phyloP scores from a whole-genome alignment of 805 yeast genomes.

The Cyberlindnera samutprakarnensis region DNA sequence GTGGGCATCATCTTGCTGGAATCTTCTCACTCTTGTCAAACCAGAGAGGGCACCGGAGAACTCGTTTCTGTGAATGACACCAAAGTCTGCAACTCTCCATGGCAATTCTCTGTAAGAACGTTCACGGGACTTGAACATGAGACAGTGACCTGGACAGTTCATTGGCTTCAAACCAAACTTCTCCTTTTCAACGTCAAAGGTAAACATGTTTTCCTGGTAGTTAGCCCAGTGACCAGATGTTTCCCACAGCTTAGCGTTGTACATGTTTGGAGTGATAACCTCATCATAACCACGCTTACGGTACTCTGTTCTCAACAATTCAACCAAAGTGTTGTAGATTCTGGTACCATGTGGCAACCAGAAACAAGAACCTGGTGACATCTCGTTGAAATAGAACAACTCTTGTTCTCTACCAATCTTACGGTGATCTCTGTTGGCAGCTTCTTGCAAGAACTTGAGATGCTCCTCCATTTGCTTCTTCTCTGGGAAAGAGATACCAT shows the following conservation, averaged over 20 bases:
- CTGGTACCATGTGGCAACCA: constrained; percentile 99
- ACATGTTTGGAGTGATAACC: constrained; percentile 99
- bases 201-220: constrained; percentile 95
- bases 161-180: constrained; percentile 90
- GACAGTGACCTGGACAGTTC: constrained; percentile 91
- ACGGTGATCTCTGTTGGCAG: constrained; percentile 93
- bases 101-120: constrained; percentile 96
- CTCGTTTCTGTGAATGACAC: constrained; percentile 96
- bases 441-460: constrained; percentile 90
- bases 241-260: constrained; percentile 95
- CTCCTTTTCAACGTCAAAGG: constrained; percentile 96
- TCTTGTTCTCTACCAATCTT: constrained; percentile 96
- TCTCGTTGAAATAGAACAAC: constrained; percentile 87
- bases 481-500: constrained; percentile 98
- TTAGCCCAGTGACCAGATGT: constrained; percentile 98
- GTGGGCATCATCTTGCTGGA: constrained; percentile 99
- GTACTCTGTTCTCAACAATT: constrained; percentile 76
- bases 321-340: constrained; percentile 83
- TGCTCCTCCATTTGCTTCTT: constrained; percentile 94
- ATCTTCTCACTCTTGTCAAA: constrained; percentile 94
- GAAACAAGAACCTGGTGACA: constrained; percentile 97
- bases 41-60: constrained; percentile 92
- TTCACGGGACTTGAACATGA: constrained; percentile 85
- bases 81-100: constrained; percentile 98
- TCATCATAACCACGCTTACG: constrained; percentile 94